Evolutionary conservation across 2,329 filamentous ascomycete genomes (phyloP), one percentile per base, ranked within the genome.

Genomic region (Exophiala mesophila): DNA sequence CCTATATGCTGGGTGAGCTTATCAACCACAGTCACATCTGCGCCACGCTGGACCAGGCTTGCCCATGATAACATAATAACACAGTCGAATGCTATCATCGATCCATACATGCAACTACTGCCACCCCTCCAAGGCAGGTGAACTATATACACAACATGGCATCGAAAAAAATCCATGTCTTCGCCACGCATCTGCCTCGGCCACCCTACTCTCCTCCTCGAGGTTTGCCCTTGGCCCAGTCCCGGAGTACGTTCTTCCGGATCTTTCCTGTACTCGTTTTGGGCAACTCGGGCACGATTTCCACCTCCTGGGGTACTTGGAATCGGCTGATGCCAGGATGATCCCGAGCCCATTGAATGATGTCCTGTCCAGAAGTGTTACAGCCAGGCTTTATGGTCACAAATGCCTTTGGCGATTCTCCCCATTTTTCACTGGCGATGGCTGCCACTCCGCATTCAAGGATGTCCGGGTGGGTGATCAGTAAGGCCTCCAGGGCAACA

Each of bases 231-330:
- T 78, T 86, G 2, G 85, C 85, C 90, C 89, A 95, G 55, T 87
- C 83, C 47, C 92, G 72, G 41, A 98, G 65, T 5, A 94, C 78
- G 58, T 95, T 97, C 78, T 98, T 98, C 76, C 88, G 83, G 47
- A 97, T 76, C 74, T 98, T 98, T 3, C 92, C 92, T 1, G 92
- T 98, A 63, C 85, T 92, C 19, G 92, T 98, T 76, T 98, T 98
- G 7, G 92, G 92, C 52, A 98, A 70, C 63, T 96, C 89, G 4
- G 69, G 54, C n/a, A 98, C 78, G 31, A 97, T 71, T 63, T 94
- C 86, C 1, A 83, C 76, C 63, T 83, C 80, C 37, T 73, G 69
- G 9, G 78, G 80, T 32, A 83, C 82, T 92, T 97, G 97, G 61
- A 96, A 98, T 52, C 81, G 80, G 66, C 85, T 89, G 55, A 98